Base-by-base conservation (phyloP, 1,284 basidiomycete genomes). In the Leccinum pachyderme region DNA sequence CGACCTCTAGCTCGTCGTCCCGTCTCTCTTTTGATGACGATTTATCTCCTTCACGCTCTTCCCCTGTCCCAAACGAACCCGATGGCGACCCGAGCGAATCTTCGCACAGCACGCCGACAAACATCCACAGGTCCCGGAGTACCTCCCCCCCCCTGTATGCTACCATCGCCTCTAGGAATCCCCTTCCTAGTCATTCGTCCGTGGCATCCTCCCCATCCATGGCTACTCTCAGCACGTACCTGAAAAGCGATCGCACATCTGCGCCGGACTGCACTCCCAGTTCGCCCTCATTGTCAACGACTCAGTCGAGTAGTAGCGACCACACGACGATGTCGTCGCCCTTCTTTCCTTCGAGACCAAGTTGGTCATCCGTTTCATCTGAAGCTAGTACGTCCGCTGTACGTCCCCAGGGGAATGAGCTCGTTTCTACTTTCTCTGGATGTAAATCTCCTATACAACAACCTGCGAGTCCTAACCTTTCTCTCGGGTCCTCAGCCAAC, bases 311-410 rank as follows among this genome's bases (percentile, higher is more conserved):
- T n/a, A 51, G 46, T n/a, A 59, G 55, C 18, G 66, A 67, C 25
- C 57, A 54, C 18, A 46, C 41, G 12, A 13, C 59, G 13, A 53
- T 53, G 53, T 61, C 55, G 27, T 37, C 57, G 5, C 39, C 41
- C 24, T 15, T 43, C 29, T 69, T 63, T 49, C 1, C 28, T 5
- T 51, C 60, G 8, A 63, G 65, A 49, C 56, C 57, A 29, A 70
- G 68, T 44, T 68, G 64, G 67, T 54, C 67, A 18, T 68, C 67
- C 1, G 39, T 51, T 25, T 67, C 67, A 11, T 73, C 71, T n/a
- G 72, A 72, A 48, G 55, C 35, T 31, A 63, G 57, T 24, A 41
- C 43, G 9, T 55, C 57, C 6, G 28, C 51, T 0, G 57, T 56
- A 22, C 61, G 60, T 35, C 59, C 66, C 4, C 18, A 52, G 11